phyloP scores from a whole-genome alignment of 441 rosid species.

The Isatis lusitanica region DNA sequence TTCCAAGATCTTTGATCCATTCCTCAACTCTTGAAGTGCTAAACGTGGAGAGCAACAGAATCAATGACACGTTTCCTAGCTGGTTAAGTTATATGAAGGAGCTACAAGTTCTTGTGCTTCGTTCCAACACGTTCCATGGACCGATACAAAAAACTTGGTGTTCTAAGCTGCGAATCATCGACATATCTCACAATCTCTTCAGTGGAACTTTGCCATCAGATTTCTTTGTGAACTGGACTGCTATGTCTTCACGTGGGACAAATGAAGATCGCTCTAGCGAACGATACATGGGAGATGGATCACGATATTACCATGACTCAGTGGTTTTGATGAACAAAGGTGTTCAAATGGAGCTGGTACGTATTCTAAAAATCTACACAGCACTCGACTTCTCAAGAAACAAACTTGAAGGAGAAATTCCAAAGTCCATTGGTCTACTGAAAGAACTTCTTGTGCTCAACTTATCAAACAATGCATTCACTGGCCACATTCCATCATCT shows the following conservation, averaged over 20 bases:
- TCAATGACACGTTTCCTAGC: no score
- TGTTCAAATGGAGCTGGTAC: not conserved
- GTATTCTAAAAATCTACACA: not conserved
- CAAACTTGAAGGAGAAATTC: not conserved
- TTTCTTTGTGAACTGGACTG: slow-evolving; percentile 39
- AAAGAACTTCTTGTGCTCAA: not conserved
- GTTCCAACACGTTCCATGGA: slow-evolving; percentile 32
- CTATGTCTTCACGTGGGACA: slow-evolving; percentile 30
- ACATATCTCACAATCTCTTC: slow-evolving; percentile 36
- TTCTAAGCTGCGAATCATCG: slow-evolving; percentile 55
- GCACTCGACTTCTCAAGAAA: not conserved
- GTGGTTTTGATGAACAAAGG: not conserved
- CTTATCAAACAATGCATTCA: not conserved
- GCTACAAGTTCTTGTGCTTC: no score
- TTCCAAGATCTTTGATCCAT: not conserved
- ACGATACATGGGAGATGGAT: not conserved
- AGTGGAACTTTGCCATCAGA: slow-evolving; percentile 10
- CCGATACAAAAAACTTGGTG: not conserved
- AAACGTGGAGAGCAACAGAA: slow-evolving; percentile 37
- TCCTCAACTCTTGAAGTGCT: slow-evolving; percentile 44
- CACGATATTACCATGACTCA: not conserved
- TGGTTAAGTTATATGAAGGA: no score
- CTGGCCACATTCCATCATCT: not conserved
- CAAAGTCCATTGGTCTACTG: not conserved
- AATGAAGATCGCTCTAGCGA: not conserved